These are phyloP conservation scores for Nadsonia starkeyi-henricii DNA, from an alignment of 1,139 yeast genomes.

Conservation along the genomic window DNA sequence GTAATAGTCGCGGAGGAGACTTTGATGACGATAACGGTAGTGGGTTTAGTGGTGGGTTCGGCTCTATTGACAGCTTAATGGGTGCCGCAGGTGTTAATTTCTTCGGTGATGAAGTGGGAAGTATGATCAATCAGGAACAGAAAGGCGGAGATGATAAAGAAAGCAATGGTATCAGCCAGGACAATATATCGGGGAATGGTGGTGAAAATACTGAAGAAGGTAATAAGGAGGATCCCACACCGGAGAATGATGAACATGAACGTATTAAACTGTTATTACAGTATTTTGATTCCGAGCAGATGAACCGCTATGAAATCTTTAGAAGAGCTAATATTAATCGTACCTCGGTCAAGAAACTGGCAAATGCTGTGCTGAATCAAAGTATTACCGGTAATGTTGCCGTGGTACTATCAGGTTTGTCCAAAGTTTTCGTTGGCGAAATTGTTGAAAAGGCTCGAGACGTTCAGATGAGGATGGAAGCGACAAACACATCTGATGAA, in stretches of 20 bases:
- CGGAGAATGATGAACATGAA: not conserved
- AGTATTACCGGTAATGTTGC: conserved; percentile 75
- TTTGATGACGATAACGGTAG: not conserved
- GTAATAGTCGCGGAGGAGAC: not conserved
- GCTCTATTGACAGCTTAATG: not conserved
- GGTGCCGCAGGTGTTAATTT: not conserved
- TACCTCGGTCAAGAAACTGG: conserved; percentile 66
- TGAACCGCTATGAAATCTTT: conserved; percentile 77
- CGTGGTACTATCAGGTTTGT: conserved; percentile 70
- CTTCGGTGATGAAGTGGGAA: not conserved
- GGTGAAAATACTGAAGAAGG: not conserved
- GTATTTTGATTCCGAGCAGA: conserved; percentile 66
- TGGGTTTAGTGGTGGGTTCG: not conserved
- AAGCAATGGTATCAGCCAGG: not conserved
- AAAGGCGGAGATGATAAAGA: not conserved
- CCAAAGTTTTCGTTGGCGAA: conserved; percentile 81
- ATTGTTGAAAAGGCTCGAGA: conserved; percentile 70
- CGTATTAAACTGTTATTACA: conserved; percentile 37
- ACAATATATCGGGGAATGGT: not conserved
- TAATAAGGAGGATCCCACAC: not conserved
- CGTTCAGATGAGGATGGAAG: conserved; percentile 27
- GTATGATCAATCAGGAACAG: not conserved
- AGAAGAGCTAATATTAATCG: conserved; percentile 72
- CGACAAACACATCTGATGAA: conserved; percentile 19
- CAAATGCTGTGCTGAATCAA: conserved; percentile 68